A percentile compares a stretch with the other conserved stretches of the same genome.
phyloP scores from a whole-genome alignment of 2,329 filamentous ascomycete species.

The Colletotrichum limetticola region DNA sequence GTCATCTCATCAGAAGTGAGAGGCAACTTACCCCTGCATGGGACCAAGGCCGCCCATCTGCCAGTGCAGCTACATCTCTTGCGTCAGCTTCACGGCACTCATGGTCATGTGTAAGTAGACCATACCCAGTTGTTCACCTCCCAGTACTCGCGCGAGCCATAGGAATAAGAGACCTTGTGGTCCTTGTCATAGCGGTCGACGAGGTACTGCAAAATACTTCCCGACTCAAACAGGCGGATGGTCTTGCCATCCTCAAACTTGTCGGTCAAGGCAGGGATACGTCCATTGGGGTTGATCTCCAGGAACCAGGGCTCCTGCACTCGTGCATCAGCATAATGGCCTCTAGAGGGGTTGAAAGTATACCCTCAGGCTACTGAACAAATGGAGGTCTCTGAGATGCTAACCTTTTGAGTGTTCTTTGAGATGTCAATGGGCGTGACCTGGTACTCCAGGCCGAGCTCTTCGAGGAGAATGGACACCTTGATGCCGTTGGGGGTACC shows the following conservation, averaged over 20 bases:
- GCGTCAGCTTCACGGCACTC: conserved; percentile 18
- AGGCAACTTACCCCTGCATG: conserved; percentile 70
- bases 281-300: conserved; percentile 91
- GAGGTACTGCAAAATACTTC: conserved; percentile 86
- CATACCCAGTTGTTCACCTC: conserved; percentile 82
- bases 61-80: conserved; percentile 67
- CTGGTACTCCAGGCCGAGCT: conserved; percentile 86
- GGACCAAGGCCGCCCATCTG: conserved; percentile 85
- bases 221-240: conserved; percentile 85
- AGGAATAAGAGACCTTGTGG: conserved; percentile 84
- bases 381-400: conserved; percentile 12
- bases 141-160: conserved; percentile 78
- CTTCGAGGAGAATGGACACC: conserved; percentile 86
- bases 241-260: conserved; percentile 77
- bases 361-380: background rate
- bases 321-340: background rate
- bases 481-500: conserved; percentile 93
- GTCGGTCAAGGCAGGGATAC: conserved; percentile 89
- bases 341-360: background rate
- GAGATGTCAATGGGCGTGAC: conserved; percentile 74
- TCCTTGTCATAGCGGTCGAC: conserved; percentile 84
- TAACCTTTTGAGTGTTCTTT: conserved; percentile 61
- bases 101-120: background rate
- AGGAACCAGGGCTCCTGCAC: conserved; percentile 80
- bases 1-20: background rate